Percentiles rank a stretch among this genome's conserved stretches.
These are phyloP conservation scores for Phytophthora fragariae DNA, from an alignment of 352 stramenopile genomes.

Conservation along the genomic window DNA sequence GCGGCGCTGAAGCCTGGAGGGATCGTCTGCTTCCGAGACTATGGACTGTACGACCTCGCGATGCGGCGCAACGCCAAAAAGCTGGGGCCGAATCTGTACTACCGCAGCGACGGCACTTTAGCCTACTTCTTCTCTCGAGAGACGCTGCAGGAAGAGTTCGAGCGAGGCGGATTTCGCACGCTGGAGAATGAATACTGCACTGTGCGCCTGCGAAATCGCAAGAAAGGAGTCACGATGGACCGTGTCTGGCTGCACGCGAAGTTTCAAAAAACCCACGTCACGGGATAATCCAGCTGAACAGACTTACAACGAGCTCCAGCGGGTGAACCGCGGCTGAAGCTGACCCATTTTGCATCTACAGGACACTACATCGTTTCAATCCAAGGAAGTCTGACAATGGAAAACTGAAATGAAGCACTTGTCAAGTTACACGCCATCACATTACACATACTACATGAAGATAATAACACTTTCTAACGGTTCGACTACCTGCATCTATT, in stretches of 20 bases:
- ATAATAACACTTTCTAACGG: background rate
- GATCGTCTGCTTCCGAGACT: constrained; percentile 88
- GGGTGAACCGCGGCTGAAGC: no score
- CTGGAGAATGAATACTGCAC: constrained; percentile 84
- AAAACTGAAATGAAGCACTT: background rate
- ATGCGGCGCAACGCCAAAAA: constrained; percentile 86
- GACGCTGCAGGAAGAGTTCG: constrained; percentile 56
- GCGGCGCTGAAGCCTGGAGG: constrained; percentile 63
- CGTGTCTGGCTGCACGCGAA: constrained; percentile 86
- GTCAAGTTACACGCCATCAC: background rate
- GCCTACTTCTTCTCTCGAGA: constrained; percentile 84
- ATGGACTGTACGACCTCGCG: constrained; percentile 87
- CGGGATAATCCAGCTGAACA: constrained; percentile 3
- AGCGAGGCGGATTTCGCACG: constrained; percentile 49
- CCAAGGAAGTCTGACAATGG: no score
- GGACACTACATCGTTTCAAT: no score
- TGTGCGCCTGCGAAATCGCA: constrained; percentile 77
- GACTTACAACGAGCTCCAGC: background rate
- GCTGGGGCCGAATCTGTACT: constrained; percentile 63
- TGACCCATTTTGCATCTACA: no score
- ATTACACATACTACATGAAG: background rate
- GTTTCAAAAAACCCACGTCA: constrained; percentile 49
- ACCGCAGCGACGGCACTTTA: constrained; percentile 80
- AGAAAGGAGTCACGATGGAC: constrained; percentile 76
- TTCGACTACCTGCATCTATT: background rate